Evolutionary conservation across 768 basidiomycete genomes (phyloP).

Genomic region (Boletus patriciae): DNA sequence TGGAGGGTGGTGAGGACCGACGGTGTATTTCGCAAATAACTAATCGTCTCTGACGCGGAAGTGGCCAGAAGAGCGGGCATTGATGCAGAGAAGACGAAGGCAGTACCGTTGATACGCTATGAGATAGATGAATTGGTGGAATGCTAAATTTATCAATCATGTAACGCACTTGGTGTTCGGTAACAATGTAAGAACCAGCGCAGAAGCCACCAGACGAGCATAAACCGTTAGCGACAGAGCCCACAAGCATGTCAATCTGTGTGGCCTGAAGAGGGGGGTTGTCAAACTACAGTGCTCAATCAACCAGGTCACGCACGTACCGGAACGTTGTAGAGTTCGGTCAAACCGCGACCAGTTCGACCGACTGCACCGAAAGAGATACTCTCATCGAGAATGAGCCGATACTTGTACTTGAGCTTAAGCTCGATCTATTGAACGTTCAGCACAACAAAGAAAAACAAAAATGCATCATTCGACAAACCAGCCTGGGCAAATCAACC

Average conservation of each 20-base stretch:
- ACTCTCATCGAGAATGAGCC: conserved; percentile 90
- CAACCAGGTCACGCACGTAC: conserved; percentile 45
- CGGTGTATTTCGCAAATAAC: conserved; percentile 72
- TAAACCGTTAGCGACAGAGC: conserved; percentile 83
- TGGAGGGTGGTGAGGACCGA: conserved; percentile 74
- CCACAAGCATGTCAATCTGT: conserved; percentile 94
- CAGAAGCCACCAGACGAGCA: conserved; percentile 92
- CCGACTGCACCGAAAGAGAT: conserved; percentile 94
- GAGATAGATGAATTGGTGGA: background rate
- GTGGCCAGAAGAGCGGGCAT: conserved; percentile 90
- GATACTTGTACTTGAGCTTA: conserved; percentile 94
- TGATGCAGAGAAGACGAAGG: conserved; percentile 95
- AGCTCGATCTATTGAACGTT: conserved; percentile 72
- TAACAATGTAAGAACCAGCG: conserved; percentile 78
- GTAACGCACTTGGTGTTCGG: conserved; percentile 76
- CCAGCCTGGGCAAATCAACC: conserved; percentile 88
- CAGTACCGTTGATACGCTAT: conserved; percentile 92
- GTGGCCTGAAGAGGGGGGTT: conserved; percentile 51
- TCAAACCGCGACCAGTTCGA: conserved; percentile 89
- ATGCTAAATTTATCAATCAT: background rate
- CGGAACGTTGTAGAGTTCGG: conserved; percentile 91
- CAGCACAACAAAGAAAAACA: background rate
- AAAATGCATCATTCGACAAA: conserved; percentile 38
- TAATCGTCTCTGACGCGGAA: conserved; percentile 82
- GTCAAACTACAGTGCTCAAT: background rate